These are phyloP conservation scores for Botrytis tulipae DNA, from an alignment of 2,329 filamentous ascomycete genomes.

Conservation along the genomic window DNA sequence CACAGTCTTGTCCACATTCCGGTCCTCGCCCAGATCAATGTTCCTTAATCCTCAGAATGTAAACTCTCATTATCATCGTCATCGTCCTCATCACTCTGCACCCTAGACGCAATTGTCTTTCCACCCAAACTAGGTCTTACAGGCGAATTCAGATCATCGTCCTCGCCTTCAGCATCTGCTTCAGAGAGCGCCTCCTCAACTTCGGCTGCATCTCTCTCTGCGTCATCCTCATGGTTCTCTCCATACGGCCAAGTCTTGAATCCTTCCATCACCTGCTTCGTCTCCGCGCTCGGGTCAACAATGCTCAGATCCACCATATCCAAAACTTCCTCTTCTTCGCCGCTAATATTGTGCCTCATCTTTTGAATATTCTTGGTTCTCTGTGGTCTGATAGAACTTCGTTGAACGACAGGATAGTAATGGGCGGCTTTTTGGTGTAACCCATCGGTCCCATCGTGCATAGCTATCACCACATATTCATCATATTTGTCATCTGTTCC, in stretches of 20 bases:
- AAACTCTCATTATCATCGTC: slow-evolving; percentile 8
- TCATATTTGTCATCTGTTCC: slow-evolving; percentile 58
- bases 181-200: slow-evolving; percentile 5
- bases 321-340: slow-evolving; percentile 12
- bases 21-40: not conserved
- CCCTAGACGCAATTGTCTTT: slow-evolving; percentile 10
- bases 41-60: slow-evolving; percentile 11
- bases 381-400: slow-evolving; percentile 60
- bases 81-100: slow-evolving; percentile 16
- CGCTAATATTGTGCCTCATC: slow-evolving; percentile 22
- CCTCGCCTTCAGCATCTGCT: slow-evolving; percentile 16
- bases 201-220: slow-evolving; percentile 3
- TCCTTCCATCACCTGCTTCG: slow-evolving; percentile 14
- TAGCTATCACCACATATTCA: slow-evolving; percentile 60
- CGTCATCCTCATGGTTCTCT: slow-evolving; percentile 4
- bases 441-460: slow-evolving; percentile 53
- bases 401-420: slow-evolving; percentile 68
- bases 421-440: slow-evolving; percentile 57
- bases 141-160: slow-evolving; percentile 11
- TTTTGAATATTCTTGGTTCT: slow-evolving; percentile 62
- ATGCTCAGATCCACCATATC: slow-evolving; percentile 22
- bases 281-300: slow-evolving; percentile 8
- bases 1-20: not conserved
- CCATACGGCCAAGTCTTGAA: slow-evolving; percentile 10
- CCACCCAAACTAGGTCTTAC: slow-evolving; percentile 7